Evolutionary conservation across 495 filamentous ascomycete species (phyloP), one percentile per base, ranked within the genome.

Genomic region (Cercophora sp.): DNA sequence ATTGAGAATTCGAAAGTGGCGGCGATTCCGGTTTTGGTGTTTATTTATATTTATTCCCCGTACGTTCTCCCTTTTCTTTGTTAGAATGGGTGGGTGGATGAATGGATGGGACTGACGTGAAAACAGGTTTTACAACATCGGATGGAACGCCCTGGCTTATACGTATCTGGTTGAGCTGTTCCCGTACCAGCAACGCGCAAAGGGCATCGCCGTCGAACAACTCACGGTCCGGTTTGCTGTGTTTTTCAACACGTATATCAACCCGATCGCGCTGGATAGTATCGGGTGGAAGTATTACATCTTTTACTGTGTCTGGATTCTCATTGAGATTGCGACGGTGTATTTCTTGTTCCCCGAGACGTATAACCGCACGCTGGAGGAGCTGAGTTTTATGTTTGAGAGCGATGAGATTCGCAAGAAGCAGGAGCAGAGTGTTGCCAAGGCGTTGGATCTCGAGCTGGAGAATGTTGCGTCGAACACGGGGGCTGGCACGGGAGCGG

Each of bases 231-330:
- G 77, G 15, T 70, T 73, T 20, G 79, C 79, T 39, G 62, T 70
- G 24, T 70, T 70, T 50, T 71, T 71, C 59, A 81, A 81, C 42
- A 82, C 76, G 1, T 84, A 82, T 55, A 78, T 85, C 44, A 86
- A 86, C 64, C 82, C 83, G 0, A 75, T 87, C 34, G 83, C 79
- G 22, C 63, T 86, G 11, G 69, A 65, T 20, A 39, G 42, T 11
- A 81, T 85, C 41, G 68, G 70, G 10, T 87, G 83, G 83, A 79
- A 75, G 57, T 85, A 79, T 67, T 74, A 84, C 26, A 69, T 84
- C 31, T 77, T 82, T 25, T 86, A 85, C 67, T 81, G 74, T 60
- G 72, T 71, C 41, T 83, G 77, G 78, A 70, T 85, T 26, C 57
- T 69, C 4, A 71, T 83, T 31, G 80, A 84, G 54, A 59, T 79